Base-by-base conservation (phyloP, 1,139 yeast genomes). In the Spencermartinsiella ligniputridi region DNA sequence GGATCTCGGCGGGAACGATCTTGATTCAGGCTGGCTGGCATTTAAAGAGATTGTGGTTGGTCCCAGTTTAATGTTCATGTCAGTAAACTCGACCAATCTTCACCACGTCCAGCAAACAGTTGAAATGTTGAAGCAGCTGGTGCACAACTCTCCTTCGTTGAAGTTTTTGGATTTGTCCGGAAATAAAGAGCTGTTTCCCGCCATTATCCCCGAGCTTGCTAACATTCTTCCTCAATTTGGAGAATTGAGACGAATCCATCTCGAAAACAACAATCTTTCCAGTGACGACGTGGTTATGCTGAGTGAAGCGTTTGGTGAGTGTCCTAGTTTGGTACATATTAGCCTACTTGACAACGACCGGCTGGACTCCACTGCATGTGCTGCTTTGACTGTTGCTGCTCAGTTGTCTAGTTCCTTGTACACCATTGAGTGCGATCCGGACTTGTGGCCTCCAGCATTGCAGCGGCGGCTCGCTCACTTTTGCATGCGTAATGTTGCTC, bases 1-100 rank as follows among this genome's bases (percentile, higher is more conserved):
- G 18, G 96, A 89, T 68, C 66, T 89, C 40, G 95, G 92, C 1
- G 89, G 83, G 53, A 89, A 89, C 61, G 87, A 84, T 59, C 64
- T 89, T 50, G 74, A 79, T 42, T 56, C 72, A 3, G 77, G 55
- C 63, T 79, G 51, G 67, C 40, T 34, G 24, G 45, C 42, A 3
- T 39, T 38, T 3, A 21, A n/a, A n/a, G 20, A 35, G 18, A 40
- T 46, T 20, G 38, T 43, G 21, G 27, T 37, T 16, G 18, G 42
- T 11, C 39, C 42, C 8, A 34, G 72, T 15, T 59, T 82, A 45
- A 68, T 72, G 15, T 84, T 83, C 53, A 71, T 87, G 37, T 84
- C 95, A 15, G 66, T 89, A 42, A 83, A 86, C 60, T 75, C 88
- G 11, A 82, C 95, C 2, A 72, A 76, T 43, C 65, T 86, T 18